A percentile compares a stretch with the other conserved stretches of the same genome.
phyloP scores from a whole-genome alignment of 176 grass and related monocot species.

The Juncus effusus region DNA sequence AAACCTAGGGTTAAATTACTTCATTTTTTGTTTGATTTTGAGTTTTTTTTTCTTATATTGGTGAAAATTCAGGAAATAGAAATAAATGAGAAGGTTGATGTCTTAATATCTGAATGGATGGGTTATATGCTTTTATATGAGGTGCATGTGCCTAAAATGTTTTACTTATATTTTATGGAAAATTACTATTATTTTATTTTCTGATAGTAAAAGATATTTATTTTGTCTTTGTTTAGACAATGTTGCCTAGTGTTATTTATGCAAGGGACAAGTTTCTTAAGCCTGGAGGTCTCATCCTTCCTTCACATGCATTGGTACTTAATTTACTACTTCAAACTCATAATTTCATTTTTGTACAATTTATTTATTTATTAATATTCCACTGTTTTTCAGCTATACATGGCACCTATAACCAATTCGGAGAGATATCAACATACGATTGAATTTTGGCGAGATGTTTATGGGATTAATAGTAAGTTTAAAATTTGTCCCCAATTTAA shows the following conservation, averaged over 20 bases:
- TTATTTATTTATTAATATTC: constrained; percentile 24
- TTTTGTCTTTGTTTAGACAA: constrained; percentile 52
- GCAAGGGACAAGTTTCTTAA: constrained; percentile 97
- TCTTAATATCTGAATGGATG: constrained; percentile 99
- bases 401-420: constrained; percentile 87
- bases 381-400: constrained; percentile 56
- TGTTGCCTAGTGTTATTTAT: constrained; percentile 85
- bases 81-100: constrained; percentile 81
- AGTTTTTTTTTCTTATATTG: constrained; percentile 13
- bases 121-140: constrained; percentile 96
- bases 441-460: constrained; percentile 87
- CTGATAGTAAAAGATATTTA: constrained; percentile 9
- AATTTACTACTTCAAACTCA: constrained; percentile 3
- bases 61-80: constrained; percentile 54
- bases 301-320: constrained; percentile 84
- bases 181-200: background rate
- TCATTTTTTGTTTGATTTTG: background rate
- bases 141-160: constrained; percentile 29
- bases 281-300: constrained; percentile 91
- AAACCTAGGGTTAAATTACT: background rate
- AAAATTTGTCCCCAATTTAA: background rate
- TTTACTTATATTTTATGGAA: constrained; percentile 15
- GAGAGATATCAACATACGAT: constrained; percentile 69
- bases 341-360: constrained; percentile 8
- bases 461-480: constrained; percentile 88